A percentile compares a stretch with the other conserved stretches of the same genome.
Evolutionary conservation across 1,284 basidiomycete genomes (phyloP).

Genomic region (Microbotryum scabiosae): DNA sequence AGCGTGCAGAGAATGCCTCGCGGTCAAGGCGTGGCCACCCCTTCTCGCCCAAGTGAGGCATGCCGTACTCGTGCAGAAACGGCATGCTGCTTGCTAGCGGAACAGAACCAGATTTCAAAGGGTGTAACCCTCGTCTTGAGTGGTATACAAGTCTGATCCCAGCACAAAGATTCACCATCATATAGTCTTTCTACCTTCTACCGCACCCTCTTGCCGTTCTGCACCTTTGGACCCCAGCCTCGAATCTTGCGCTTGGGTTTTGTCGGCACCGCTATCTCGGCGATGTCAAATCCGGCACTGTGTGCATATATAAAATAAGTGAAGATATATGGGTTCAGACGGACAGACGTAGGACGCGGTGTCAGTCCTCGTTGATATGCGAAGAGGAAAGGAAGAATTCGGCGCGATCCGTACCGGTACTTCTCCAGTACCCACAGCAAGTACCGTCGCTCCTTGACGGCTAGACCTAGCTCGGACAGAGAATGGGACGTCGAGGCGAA

Average conservation of each 20-base stretch:
- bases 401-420: slow-evolving; percentile 12
- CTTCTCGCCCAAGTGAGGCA: no score
- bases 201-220: slow-evolving; percentile 20
- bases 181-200: neutral
- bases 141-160: no score
- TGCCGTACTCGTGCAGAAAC: no score
- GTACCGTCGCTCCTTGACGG: slow-evolving; percentile 17
- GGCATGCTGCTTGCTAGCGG: no score
- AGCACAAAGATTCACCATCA: no score
- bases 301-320: neutral
- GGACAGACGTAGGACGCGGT: neutral
- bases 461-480: slow-evolving; percentile 19
- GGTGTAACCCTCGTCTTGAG: no score
- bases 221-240: slow-evolving; percentile 21
- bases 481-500: slow-evolving; percentile 12
- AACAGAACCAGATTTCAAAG: no score
- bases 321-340: neutral
- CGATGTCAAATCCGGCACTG: slow-evolving; percentile 23
- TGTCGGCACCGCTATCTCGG: slow-evolving; percentile 5
- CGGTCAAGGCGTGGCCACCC: no score
- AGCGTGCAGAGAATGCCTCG: no score
- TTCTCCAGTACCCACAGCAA: slow-evolving; percentile 21
- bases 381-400: no score
- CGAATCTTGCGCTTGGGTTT: slow-evolving; percentile 21
- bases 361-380: neutral